Evolutionary conservation across 2,329 filamentous ascomycete genomes (phyloP).

Genomic region (Alternaria ethzedia): DNA sequence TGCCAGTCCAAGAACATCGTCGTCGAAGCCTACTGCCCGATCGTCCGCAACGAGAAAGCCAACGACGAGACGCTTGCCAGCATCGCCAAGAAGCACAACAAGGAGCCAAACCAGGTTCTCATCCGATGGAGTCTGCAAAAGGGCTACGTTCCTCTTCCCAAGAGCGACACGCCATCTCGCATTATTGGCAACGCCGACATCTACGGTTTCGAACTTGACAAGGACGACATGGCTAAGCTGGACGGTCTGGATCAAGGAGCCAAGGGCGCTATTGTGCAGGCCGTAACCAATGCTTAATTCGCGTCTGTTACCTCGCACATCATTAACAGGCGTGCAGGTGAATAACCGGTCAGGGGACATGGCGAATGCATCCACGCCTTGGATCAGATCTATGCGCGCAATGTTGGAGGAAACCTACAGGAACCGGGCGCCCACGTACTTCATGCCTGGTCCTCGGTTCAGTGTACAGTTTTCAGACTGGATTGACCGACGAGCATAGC

Average conservation of each 20-base stretch:
- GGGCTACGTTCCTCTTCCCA: constrained; percentile 53
- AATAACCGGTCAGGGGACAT: not conserved
- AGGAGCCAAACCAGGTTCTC: constrained; percentile 77
- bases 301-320: not conserved
- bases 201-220: constrained; percentile 46
- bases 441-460: not conserved
- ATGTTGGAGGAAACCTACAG: not conserved
- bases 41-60: constrained; percentile 74
- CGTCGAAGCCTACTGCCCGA: constrained; percentile 69
- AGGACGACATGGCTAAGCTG: constrained; percentile 43
- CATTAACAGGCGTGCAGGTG: not conserved
- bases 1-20: constrained; percentile 65
- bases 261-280: constrained; percentile 45
- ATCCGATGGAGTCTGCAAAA: constrained; percentile 84
- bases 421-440: not conserved
- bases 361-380: not conserved
- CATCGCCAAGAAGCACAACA: constrained; percentile 74
- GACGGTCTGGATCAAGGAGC: constrained; percentile 44
- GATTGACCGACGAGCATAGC: not conserved
- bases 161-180: constrained; percentile 46
- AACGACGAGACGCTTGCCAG: constrained; percentile 69
- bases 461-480: not conserved
- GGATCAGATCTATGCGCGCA: not conserved
- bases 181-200: constrained; percentile 47
- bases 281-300: constrained; percentile 13